Base-by-base conservation (phyloP, 805 yeast genomes). In the Ogataea chonburiensis region DNA sequence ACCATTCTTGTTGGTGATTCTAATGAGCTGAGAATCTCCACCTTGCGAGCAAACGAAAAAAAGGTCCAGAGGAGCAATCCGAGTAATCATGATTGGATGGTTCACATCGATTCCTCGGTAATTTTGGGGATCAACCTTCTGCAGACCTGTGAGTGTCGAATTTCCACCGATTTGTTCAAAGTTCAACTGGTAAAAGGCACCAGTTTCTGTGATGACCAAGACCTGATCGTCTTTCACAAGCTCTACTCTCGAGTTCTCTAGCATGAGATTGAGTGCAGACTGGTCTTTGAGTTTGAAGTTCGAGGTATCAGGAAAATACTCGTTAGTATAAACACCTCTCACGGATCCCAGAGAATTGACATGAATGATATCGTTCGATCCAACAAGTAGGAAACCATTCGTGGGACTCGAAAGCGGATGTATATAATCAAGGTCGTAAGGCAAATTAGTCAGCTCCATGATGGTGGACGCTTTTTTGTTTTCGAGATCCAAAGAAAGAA, bases 291-390 rank as follows among this genome's bases (percentile, higher is more conserved):
- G 42, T 36, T 60, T 52, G 60, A 70, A 55, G 32, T 61, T 56
- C 1, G 79, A 62, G 19, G 64, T 52, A 11, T 56, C 54, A 2
- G 65, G 45, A 18, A 77, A 74, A 48, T 63, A 81, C 40, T 65
- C 60, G 53, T 85, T 85, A 2, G 81, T 75, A 3, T 81, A 78
- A 2, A 80, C 64, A 17, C 86, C 81, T 41, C 75, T 71, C 3
- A 70, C 52, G 20, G 80, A 75, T 3, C 95, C 94, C 2, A 86
- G 74, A 19, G 86, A 77, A 53, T 89, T 96, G 12, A 87, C 73
- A 58, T 86, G 89, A 8, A 86, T 63, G 7, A 89, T 47, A 49
- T 82, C 85, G 55, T 89, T 88, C 22, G 82, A 71, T 1, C 97
- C 96, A 3, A 86, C 36, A 13, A 76, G 50, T 5, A 88, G 60